Evolutionary conservation across 2,329 filamentous ascomycete species (phyloP).

Genomic region (Alternaria ethzedia): DNA sequence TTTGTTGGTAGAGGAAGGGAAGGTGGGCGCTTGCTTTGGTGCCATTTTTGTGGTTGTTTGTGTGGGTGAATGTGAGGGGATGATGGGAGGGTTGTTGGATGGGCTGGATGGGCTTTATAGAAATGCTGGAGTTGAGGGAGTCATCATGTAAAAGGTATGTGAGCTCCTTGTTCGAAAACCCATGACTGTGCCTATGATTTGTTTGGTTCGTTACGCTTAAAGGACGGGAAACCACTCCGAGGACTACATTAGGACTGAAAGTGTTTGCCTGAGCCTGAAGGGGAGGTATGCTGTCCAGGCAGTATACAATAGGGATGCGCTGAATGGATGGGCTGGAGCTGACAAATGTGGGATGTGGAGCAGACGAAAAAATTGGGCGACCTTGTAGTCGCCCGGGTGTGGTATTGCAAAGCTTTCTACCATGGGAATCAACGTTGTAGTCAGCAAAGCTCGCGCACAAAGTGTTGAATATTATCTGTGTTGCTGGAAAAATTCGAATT

Average conservation of each 20-base stretch:
- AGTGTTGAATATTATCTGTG: not conserved
- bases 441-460: not conserved
- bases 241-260: not conserved
- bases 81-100: not conserved
- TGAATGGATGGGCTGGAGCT: not conserved
- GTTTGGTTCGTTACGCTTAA: not conserved
- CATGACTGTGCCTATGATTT: not conserved
- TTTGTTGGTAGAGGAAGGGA: not conserved
- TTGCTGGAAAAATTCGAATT: no score
- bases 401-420: not conserved
- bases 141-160: not conserved
- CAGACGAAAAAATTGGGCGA: not conserved
- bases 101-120: not conserved
- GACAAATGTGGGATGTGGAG: not conserved
- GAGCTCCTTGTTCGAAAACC: accelerated
- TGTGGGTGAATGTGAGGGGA: not conserved
- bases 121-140: not conserved
- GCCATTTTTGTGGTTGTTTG: not conserved
- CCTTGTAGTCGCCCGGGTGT: not conserved
- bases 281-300: not conserved
- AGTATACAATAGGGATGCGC: not conserved
- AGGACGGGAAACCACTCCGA: not conserved
- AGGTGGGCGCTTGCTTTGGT: not conserved
- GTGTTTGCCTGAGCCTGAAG: not conserved
- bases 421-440: not conserved